phyloP scores from a whole-genome alignment of 2,329 filamentous ascomycete genomes.

The Fusarium aywerte region DNA sequence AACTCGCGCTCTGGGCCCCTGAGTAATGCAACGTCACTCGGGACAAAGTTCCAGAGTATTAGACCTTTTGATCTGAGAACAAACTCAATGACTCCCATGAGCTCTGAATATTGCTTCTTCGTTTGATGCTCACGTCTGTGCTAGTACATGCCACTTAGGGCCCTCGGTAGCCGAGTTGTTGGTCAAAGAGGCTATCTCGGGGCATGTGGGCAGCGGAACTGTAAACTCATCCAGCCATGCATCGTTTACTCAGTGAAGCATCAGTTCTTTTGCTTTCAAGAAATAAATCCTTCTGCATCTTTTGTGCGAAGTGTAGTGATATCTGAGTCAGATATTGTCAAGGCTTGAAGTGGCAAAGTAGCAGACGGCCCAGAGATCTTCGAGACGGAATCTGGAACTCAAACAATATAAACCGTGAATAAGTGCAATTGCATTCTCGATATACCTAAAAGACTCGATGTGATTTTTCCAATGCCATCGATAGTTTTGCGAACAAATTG shows the following conservation, averaged over 20 bases:
- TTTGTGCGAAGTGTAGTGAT: neutral
- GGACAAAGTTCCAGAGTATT: neutral
- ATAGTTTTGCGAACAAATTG: neutral
- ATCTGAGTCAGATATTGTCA: constrained; percentile 39
- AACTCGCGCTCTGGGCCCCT: constrained; percentile 26
- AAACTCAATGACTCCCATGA: too few species aligned
- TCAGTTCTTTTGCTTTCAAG: neutral
- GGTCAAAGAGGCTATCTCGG: constrained; percentile 1
- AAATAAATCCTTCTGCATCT: neutral
- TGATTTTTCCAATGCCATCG: neutral
- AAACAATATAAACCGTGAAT: constrained; percentile 1
- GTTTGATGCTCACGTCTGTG: constrained; percentile 5
- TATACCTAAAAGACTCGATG: neutral
- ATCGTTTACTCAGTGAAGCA: neutral
- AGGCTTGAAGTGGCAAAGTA: constrained; percentile 36
- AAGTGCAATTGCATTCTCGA: neutral
- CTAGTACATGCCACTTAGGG: constrained; percentile 1
- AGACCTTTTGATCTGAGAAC: neutral
- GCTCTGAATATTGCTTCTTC: neutral
- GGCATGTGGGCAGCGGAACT: neutral
- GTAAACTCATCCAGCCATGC: constrained; percentile 7
- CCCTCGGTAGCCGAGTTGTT: constrained; percentile 12
- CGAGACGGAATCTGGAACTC: constrained; percentile 24
- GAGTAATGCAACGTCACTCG: constrained; percentile 15
- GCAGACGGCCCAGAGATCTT: constrained; percentile 7